Conservation (phyloP, 1,284 basidiomycete genomes). For the Sporisorium reilianum region DNA sequence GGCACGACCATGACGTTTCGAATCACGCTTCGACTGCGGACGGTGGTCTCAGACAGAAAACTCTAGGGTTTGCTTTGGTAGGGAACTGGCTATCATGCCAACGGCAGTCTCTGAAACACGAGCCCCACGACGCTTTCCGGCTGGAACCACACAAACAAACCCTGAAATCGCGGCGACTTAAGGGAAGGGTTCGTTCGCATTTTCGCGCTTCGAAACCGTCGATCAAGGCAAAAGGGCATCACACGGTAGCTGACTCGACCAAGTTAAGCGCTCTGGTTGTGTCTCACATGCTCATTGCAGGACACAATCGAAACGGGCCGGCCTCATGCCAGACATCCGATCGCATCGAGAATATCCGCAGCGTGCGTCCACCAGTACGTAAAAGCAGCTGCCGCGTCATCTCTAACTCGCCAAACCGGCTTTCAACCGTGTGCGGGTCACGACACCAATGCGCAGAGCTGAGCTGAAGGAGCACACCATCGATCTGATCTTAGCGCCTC, state of each 20-base stretch:
- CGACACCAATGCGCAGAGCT: background rate
- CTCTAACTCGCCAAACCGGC: no score
- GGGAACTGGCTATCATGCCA: background rate
- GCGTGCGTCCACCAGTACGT: background rate
- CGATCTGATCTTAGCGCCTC: no score
- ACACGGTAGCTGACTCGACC: background rate
- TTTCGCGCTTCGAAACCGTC: background rate
- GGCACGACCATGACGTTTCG: background rate
- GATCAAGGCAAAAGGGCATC: background rate
- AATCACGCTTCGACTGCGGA: no score
- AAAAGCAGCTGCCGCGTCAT: background rate
- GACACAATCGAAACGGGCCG: no score
- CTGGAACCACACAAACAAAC: slow-evolving; percentile 8
- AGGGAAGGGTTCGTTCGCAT: background rate
- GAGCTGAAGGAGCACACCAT: no score
- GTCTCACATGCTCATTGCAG: no score
- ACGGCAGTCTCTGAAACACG: background rate
- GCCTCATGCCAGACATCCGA: no score
- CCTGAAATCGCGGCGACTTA: slow-evolving; percentile 9
- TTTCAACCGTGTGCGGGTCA: no score
- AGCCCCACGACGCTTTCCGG: background rate
- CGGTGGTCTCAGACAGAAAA: background rate
- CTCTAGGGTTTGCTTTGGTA: background rate
- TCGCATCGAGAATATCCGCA: slow-evolving; percentile 4
- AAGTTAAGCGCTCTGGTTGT: no score